Evolutionary conservation across 2,329 filamentous ascomycete genomes (phyloP).

Genomic region (Ophiostoma ips): DNA sequence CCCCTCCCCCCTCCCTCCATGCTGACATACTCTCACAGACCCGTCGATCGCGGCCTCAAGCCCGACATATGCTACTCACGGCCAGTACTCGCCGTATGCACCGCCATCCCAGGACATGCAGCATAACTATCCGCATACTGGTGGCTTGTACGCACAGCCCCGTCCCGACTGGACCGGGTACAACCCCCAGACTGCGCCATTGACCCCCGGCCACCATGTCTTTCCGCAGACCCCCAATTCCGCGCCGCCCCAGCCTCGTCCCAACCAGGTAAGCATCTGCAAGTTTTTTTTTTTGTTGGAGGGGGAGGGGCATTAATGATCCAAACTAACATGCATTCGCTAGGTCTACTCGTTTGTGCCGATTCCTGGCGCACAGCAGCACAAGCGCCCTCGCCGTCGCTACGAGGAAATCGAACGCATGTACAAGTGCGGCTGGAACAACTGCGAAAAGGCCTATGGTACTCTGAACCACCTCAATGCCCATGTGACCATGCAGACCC

Average conservation of each 20-base stretch:
- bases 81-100: slow-evolving; percentile 76
- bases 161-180: slow-evolving; percentile 66
- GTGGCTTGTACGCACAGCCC: slow-evolving; percentile 51
- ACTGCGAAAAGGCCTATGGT: slow-evolving; percentile 96
- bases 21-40: slow-evolving; percentile 66
- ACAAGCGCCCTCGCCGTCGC: slow-evolving; percentile 82
- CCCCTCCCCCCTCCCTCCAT: background rate
- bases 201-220: slow-evolving; percentile 38
- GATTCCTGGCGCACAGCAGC: slow-evolving; percentile 91
- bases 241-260: slow-evolving; percentile 38
- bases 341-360: slow-evolving; percentile 97
- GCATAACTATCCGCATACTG: slow-evolving; percentile 54
- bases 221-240: slow-evolving; percentile 43
- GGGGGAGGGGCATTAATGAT: too few species aligned
- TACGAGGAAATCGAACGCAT: slow-evolving; percentile 99
- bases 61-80: slow-evolving; percentile 60
- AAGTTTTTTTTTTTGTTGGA: background rate
- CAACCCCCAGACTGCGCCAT: slow-evolving; percentile 36
- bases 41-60: slow-evolving; percentile 88
- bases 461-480: slow-evolving; percentile 96
- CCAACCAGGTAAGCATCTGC: slow-evolving; percentile 42
- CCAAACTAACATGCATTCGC: slow-evolving; percentile 15
- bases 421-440: slow-evolving; percentile 99
- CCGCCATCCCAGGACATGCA: slow-evolving; percentile 75
- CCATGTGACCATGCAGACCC: slow-evolving; percentile 97